Base-by-base conservation (phyloP, 345 rosid species). In the Citrus reticulata region DNA sequence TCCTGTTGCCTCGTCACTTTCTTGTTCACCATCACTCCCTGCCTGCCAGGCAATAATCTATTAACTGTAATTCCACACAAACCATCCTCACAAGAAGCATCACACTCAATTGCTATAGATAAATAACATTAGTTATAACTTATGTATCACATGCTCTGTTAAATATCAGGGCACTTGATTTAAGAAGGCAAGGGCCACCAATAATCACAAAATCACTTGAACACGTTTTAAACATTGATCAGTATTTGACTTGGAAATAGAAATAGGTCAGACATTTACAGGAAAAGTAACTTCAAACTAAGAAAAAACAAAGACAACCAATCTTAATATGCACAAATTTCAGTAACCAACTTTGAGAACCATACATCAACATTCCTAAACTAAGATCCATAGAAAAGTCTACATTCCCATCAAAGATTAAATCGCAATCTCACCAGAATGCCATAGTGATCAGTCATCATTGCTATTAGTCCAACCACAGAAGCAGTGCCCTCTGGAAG, bases 401-500 rank as follows among this genome's bases (percentile, higher is more conserved):
- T 27, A 64, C 58, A 65, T 34, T 74, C 71, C 9, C 11, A n/a
- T 1, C 16, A 54, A 32, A 70, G 8, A 73, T 63, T 57, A 77
- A 74, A 66, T 60, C 22, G 19, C 39, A 78, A 72, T 39, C 88
- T 83, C 81, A 93, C 97, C 92, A 90, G 76, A 80, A 86, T 85
- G 80, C 87, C 82, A 80, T 93, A 93, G 83, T 93, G 93, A 86
- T 91, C 97, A 3, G 95, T 93, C 97, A 91, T 93, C 97, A 93
- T 91, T 14, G 97, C 97, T 81, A 80, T 89, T 42, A 93, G 88
- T 75, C 97, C 97, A 84, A 92, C 91, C 76, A 88, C 90, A 60
- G 97, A 93, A 79, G 95, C 93, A 83, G 90, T 90, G 77, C 97
- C 97, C 78, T 89, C 92, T 37, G 95, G 95, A 85, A 93, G 97